These are phyloP conservation scores for Luffa acutangula DNA, from an alignment of 306 rosid genomes.

Conservation along the genomic window DNA sequence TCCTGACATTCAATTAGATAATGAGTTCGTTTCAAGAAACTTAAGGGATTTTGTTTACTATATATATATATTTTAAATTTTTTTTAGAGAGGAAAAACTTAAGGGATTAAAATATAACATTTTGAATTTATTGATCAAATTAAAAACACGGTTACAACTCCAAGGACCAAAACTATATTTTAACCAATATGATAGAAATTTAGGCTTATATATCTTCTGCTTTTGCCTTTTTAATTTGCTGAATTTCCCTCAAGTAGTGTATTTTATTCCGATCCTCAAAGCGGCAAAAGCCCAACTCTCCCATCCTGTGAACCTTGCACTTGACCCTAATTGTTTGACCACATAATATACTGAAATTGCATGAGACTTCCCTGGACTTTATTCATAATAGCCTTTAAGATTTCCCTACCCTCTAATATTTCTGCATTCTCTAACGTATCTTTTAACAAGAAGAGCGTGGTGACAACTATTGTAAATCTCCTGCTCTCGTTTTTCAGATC, in stretches of 20 bases:
- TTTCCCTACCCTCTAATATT: background rate
- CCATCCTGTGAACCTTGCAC: background rate
- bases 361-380: background rate
- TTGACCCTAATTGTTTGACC: background rate
- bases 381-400: background rate
- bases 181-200: background rate
- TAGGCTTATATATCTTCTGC: background rate
- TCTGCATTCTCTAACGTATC: background rate
- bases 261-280: background rate
- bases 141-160: background rate
- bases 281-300: background rate
- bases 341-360: background rate
- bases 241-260: background rate
- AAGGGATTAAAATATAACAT: background rate
- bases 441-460: background rate
- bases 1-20: background rate
- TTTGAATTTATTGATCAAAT: background rate
- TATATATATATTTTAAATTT: too few species aligned
- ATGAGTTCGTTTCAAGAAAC: background rate
- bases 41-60: too few species aligned
- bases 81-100: too few species aligned
- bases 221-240: background rate
- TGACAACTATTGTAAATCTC: background rate
- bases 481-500: slow-evolving; percentile 36
- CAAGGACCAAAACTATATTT: background rate